A percentile compares a stretch with the other conserved stretches of the same genome.
These are phyloP conservation scores for Hemisphaericaspora xylofermentans DNA, from an alignment of 1,139 yeast genomes.

Conservation along the genomic window DNA sequence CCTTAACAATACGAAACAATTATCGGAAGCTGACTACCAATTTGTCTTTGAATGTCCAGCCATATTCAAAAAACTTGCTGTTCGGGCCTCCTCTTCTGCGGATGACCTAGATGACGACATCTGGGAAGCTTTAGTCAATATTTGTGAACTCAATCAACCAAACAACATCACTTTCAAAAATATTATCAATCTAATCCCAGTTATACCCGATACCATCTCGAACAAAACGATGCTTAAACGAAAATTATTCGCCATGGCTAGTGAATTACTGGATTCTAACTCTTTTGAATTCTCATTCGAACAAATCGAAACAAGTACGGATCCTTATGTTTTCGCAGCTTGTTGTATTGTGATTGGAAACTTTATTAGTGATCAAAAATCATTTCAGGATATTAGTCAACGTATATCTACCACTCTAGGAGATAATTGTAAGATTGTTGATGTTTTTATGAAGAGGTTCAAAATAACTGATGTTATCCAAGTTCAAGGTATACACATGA, in stretches of 20 bases:
- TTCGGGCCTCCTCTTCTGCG: slow-evolving; percentile 7
- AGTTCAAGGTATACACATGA: slow-evolving; percentile 38
- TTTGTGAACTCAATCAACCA: slow-evolving; percentile 21
- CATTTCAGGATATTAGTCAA: slow-evolving; percentile 16
- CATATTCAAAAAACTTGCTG: not conserved
- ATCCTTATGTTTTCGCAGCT: slow-evolving; percentile 31
- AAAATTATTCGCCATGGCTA: slow-evolving; percentile 36
- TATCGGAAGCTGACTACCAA: slow-evolving; percentile 3
- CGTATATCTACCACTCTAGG: slow-evolving; percentile 13
- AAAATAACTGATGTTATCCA: slow-evolving; percentile 38
- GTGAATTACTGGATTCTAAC: slow-evolving; percentile 34
- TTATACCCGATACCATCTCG: slow-evolving; percentile 6
- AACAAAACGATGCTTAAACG: slow-evolving; percentile 19
- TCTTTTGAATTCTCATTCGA: slow-evolving; percentile 14
- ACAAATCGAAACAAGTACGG: slow-evolving; percentile 11
- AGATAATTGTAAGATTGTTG: slow-evolving; percentile 18
- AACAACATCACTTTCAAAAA: slow-evolving; percentile 10
- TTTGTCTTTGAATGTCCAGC: slow-evolving; percentile 6
- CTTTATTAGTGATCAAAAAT: slow-evolving; percentile 23
- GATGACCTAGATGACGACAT: slow-evolving; percentile 16
- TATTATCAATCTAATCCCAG: slow-evolving; percentile 11
- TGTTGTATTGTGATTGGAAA: slow-evolving; percentile 38
- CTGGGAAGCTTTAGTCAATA: slow-evolving; percentile 15
- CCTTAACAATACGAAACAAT: not conserved
- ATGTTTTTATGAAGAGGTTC: slow-evolving; percentile 19